A percentile compares a stretch with the other conserved stretches of the same genome.
Evolutionary conservation across 1,284 basidiomycete species (phyloP).

Genomic region (Puccinia horiana): DNA sequence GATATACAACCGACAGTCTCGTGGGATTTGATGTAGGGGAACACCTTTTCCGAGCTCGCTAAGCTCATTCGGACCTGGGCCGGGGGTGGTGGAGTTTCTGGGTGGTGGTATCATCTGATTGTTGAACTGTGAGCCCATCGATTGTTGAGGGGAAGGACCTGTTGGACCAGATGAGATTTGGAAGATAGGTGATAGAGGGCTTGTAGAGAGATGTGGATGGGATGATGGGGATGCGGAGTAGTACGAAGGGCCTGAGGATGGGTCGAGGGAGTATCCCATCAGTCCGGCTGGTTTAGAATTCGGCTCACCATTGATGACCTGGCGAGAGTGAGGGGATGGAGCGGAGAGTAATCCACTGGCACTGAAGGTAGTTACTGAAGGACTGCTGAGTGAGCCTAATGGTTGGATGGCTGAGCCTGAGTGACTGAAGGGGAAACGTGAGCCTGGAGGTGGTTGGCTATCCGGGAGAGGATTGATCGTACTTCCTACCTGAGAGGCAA

Average conservation of each 20-base stretch:
- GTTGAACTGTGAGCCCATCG: conserved; percentile 49
- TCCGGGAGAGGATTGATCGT: neutral
- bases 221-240: neutral
- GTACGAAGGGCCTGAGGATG: conserved; percentile 4
- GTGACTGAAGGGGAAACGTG: conserved; percentile 44
- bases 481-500: conserved; percentile 32
- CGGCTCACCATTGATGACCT: neutral
- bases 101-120: conserved; percentile 46
- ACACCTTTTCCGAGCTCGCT: conserved; percentile 82
- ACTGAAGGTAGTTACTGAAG: conserved; percentile 44
- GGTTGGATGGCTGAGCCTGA: conserved; percentile 26
- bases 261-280: conserved; percentile 36
- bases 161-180: conserved; percentile 34
- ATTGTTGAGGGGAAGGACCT: conserved; percentile 52
- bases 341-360: conserved; percentile 40
- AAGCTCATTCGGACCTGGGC: conserved; percentile 51
- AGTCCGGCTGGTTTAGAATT: neutral
- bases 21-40: conserved; percentile 77
- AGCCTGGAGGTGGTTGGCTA: conserved; percentile 5
- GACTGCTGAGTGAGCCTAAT: conserved; percentile 34
- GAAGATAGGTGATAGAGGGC: conserved; percentile 19
- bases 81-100: conserved; percentile 17
- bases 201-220: neutral
- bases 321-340: conserved; percentile 24
- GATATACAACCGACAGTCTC: conserved; percentile 81